Percentiles rank a stretch among this genome's conserved stretches.
phyloP scores from a whole-genome alignment of 192 early-diverging fungal genomes.

The Hyaloraphidium curvatum region DNA sequence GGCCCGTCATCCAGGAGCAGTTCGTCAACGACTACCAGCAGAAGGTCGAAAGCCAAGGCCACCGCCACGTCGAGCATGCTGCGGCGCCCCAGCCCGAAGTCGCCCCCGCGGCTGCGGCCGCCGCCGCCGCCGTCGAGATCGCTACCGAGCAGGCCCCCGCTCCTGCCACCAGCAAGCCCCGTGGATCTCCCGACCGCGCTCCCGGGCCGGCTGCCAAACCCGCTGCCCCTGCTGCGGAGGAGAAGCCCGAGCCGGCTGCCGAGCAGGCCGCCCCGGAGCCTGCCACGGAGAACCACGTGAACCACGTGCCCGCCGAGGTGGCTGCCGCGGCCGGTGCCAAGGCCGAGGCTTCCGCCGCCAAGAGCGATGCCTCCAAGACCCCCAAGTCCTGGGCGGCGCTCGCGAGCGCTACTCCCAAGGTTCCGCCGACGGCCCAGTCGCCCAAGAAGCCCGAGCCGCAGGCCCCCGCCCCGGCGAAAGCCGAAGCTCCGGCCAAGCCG shows the following conservation, averaged over 20 bases:
- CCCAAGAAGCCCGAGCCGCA: conserved; percentile 10
- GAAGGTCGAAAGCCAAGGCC: not conserved
- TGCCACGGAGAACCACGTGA: not conserved
- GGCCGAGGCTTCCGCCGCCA: conserved; percentile 4
- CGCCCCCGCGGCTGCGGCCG: not conserved
- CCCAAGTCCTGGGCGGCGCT: conserved; percentile 64
- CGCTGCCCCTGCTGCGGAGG: conserved; percentile 9
- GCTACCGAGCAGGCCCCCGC: conserved; percentile 4
- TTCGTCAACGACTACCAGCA: not conserved
- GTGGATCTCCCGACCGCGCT: conserved; percentile 5
- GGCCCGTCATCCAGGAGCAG: not conserved
- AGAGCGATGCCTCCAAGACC: conserved; percentile 8
- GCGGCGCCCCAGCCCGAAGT: not conserved
- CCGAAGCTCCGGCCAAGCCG: conserved; percentile 5
- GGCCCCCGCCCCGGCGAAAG: conserved; percentile 7
- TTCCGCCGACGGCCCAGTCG: conserved; percentile 13
- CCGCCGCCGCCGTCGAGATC: conserved; percentile 5
- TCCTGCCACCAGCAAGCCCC: not conserved
- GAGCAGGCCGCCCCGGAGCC: conserved; percentile 4
- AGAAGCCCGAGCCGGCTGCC: conserved; percentile 14
- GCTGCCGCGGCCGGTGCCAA: not conserved
- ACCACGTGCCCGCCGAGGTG: not conserved
- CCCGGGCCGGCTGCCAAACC: conserved; percentile 11
- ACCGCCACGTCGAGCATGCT: not conserved
- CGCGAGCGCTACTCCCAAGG: conserved; percentile 33